A percentile compares a stretch with the other conserved stretches of the same genome.
Evolutionary conservation across 139 green algal genomes (phyloP).

Genomic region (Trebouxia sp.): DNA sequence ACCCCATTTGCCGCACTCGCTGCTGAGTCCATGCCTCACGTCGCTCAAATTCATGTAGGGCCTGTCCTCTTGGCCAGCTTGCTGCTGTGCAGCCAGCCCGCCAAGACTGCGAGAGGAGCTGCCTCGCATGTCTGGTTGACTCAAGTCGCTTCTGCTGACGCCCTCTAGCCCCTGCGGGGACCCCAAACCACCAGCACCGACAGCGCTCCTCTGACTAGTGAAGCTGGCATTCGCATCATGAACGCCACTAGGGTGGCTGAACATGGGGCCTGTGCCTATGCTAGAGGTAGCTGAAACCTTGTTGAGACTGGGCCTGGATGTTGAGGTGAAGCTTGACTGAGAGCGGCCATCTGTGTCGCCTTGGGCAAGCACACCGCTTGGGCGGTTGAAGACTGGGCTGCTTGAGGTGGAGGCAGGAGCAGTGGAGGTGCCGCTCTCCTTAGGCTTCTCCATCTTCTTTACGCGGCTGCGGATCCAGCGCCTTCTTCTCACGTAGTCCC

Average conservation of each 20-base stretch:
- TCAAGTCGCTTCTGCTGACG: not conserved
- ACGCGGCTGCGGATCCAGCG: constrained; percentile 65
- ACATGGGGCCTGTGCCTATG: constrained; percentile 2
- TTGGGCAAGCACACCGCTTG: not conserved
- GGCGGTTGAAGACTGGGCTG: not conserved
- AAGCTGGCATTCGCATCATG: not conserved
- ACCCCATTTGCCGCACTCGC: not conserved
- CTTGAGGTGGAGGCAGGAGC: not conserved
- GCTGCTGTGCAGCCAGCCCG: not conserved
- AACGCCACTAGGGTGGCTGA: not conserved
- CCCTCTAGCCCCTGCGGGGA: not conserved
- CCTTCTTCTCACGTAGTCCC: constrained; percentile 67
- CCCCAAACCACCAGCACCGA: not conserved
- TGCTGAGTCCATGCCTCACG: not conserved
- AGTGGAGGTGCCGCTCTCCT: not conserved
- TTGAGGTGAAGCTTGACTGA: not conserved
- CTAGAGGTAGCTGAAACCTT: not conserved
- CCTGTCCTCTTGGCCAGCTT: not conserved
- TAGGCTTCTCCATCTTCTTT: not conserved
- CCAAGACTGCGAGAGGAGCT: not conserved
- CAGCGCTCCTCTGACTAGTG: not conserved
- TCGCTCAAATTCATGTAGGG: not conserved
- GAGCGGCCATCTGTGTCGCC: not conserved
- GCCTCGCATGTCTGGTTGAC: not conserved
- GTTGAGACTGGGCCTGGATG: not conserved